Conservation (phyloP, 805 yeast genomes). For the Diddensiella santjacobensis region DNA sequence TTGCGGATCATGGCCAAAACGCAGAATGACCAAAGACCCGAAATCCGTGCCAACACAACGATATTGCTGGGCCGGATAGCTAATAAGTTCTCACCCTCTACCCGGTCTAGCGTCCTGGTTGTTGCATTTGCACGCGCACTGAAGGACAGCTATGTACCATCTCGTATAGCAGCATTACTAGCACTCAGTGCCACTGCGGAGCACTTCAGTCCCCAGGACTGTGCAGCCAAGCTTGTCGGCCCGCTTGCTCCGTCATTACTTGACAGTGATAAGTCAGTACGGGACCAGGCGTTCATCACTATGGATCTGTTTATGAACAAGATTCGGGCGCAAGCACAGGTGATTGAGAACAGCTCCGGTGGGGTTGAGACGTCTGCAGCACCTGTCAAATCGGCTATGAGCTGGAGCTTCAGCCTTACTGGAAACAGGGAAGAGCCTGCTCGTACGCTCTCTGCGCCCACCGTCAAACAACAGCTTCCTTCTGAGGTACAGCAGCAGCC, state of each 20-base stretch:
- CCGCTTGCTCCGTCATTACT: slow-evolving; percentile 80
- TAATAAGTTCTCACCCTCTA: slow-evolving; percentile 48
- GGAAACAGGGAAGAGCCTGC: neutral
- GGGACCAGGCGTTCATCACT: slow-evolving; percentile 66
- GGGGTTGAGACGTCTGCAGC: neutral
- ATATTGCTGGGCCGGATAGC: slow-evolving; percentile 66
- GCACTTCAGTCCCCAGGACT: slow-evolving; percentile 66
- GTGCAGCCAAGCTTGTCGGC: slow-evolving; percentile 76
- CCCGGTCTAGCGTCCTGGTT: slow-evolving; percentile 68
- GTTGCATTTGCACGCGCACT: slow-evolving; percentile 85
- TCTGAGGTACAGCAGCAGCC: neutral
- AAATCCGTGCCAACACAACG: slow-evolving; percentile 74
- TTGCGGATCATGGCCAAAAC: slow-evolving; percentile 75
- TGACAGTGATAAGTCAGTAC: slow-evolving; percentile 66
- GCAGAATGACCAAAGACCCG: slow-evolving; percentile 72
- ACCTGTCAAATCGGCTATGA: neutral
- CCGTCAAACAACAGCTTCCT: neutral
- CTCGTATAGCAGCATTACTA: slow-evolving; percentile 69
- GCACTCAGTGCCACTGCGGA: slow-evolving; percentile 66
- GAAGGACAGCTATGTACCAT: slow-evolving; percentile 71
- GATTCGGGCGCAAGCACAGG: slow-evolving; percentile 43
- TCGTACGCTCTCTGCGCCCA: slow-evolving; percentile 1
- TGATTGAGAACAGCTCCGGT: slow-evolving; percentile 3
- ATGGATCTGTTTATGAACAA: slow-evolving; percentile 59
- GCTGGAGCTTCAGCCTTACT: neutral